Evolutionary conservation across 192 early-diverging fungal species (phyloP).

Genomic region (Oehlia diaphana): DNA sequence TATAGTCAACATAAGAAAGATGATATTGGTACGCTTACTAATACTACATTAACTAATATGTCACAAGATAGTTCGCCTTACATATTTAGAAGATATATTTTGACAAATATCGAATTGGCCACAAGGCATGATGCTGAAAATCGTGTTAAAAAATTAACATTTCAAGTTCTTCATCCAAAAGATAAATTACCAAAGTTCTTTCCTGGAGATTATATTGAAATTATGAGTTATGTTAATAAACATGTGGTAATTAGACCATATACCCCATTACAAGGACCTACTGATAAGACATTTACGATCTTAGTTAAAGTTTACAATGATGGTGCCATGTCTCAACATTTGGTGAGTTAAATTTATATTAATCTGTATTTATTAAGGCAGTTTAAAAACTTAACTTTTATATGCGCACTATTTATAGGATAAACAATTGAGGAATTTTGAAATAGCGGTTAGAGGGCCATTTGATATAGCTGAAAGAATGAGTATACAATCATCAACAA

Average conservation of each 20-base stretch:
- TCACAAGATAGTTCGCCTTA: neutral
- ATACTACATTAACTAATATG: neutral
- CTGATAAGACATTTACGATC: neutral
- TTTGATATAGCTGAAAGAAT: slow-evolving; percentile 28
- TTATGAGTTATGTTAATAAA: slow-evolving; percentile 16
- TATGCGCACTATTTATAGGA: neutral
- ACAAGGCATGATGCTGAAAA: neutral
- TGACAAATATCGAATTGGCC: slow-evolving; percentile 2
- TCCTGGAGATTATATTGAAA: slow-evolving; percentile 28
- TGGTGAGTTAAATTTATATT: neutral
- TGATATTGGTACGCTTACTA: neutral
- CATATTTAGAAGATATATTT: slow-evolving; percentile 25
- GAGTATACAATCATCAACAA: neutral
- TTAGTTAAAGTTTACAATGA: slow-evolving; percentile 11
- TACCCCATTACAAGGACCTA: neutral
- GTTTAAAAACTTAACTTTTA: neutral
- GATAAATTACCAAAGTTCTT: slow-evolving; percentile 16
- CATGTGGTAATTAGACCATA: slow-evolving; percentile 18
- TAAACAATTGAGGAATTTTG: slow-evolving; percentile 15
- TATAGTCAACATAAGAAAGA: neutral
- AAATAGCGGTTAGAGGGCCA: slow-evolving; percentile 21
- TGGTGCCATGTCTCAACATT: slow-evolving; percentile 14
- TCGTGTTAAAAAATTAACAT: slow-evolving; percentile 21
- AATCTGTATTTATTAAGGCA: neutral
- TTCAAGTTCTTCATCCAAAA: slow-evolving; percentile 11